Evolutionary conservation across 2,329 filamentous ascomycete species (phyloP).

Genomic region (Sclerotinia spermophila): DNA sequence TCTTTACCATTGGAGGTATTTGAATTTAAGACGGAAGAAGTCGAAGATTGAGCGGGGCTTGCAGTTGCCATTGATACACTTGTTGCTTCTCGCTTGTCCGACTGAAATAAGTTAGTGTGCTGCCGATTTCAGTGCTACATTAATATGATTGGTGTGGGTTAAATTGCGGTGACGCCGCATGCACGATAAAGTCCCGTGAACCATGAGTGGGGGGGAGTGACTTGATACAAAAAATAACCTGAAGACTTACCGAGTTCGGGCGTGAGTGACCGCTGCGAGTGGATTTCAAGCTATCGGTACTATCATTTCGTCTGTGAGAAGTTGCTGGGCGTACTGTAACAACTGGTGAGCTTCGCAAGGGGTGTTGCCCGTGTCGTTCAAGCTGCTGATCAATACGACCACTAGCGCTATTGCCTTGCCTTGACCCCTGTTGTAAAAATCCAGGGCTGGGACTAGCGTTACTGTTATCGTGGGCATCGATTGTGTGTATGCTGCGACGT

Average conservation of each 20-base stretch:
- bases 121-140: conserved; percentile 29
- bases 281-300: conserved; percentile 62
- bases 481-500: conserved; percentile 75
- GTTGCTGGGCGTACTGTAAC: conserved; percentile 29
- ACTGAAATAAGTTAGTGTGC: conserved; percentile 51
- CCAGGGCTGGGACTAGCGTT: conserved; percentile 21
- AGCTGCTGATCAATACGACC: conserved; percentile 34
- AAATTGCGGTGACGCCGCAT: conserved; percentile 30
- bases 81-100: conserved; percentile 55
- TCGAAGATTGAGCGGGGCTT: conserved; percentile 44
- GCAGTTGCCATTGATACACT: conserved; percentile 38
- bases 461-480: conserved; percentile 41
- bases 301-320: conserved; percentile 46
- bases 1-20: conserved; percentile 38
- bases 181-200: conserved; percentile 24
- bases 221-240: conserved; percentile 9
- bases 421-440: conserved; percentile 32
- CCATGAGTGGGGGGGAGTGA: conserved; percentile 17
- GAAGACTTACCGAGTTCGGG: conserved; percentile 62
- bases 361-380: conserved; percentile 35
- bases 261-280: conserved; percentile 56
- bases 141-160: conserved; percentile 34
- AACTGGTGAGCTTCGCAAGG: conserved; percentile 36
- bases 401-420: conserved; percentile 33
- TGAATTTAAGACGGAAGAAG: conserved; percentile 19